Percentiles rank a stretch among this genome's conserved stretches.
phyloP scores from a whole-genome alignment of 441 rosid genomes.

The California macrophylla region DNA sequence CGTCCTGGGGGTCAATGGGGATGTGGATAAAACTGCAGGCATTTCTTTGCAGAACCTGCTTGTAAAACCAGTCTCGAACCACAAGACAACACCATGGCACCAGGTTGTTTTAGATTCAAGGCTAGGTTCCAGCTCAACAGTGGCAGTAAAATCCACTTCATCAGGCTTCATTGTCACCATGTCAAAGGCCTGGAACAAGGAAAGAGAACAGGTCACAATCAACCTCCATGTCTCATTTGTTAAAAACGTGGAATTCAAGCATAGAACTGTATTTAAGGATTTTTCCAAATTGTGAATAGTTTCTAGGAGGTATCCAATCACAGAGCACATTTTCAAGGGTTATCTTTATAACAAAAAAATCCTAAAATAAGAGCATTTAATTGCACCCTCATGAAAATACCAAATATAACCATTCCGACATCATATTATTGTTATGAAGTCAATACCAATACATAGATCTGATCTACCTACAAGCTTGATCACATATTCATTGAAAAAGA shows the following conservation, averaged over 20 bases:
- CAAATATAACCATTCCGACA: too few relatives aligned
- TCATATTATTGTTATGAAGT: too few relatives aligned
- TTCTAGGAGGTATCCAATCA: too few relatives aligned
- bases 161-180: constrained; percentile 67
- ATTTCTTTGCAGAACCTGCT: constrained; percentile 76
- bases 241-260: not conserved
- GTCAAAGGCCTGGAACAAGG: constrained; percentile 54
- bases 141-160: constrained; percentile 86
- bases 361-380: too few relatives aligned
- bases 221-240: not conserved
- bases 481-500: too few relatives aligned
- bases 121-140: constrained; percentile 34
- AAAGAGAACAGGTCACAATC: not conserved
- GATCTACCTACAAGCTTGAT: too few relatives aligned
- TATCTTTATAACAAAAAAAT: too few relatives aligned
- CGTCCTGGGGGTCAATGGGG: constrained; percentile 68
- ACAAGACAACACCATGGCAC: constrained; percentile 70
- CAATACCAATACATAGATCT: too few relatives aligned
- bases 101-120: constrained; percentile 20
- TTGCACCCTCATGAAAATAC: too few relatives aligned
- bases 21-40: constrained; percentile 64
- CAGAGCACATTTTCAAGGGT: too few relatives aligned
- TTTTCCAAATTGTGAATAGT: too few relatives aligned
- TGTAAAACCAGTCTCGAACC: constrained; percentile 89
- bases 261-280: not conserved